phyloP scores from a whole-genome alignment of 2,329 filamentous ascomycete species.

The Acrodontium crateriforme region DNA sequence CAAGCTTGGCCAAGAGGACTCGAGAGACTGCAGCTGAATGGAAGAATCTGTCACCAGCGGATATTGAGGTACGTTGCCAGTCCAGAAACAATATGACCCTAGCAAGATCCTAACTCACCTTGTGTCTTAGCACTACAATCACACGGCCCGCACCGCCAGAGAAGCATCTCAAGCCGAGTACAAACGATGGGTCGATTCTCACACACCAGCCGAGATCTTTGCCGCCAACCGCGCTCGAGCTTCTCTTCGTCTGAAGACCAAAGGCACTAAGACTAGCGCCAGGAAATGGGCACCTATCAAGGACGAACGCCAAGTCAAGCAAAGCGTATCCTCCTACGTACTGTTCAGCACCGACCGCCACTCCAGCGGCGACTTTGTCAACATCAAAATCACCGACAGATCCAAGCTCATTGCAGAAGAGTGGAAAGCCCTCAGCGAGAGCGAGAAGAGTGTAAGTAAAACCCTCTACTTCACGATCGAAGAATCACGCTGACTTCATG shows the following conservation, averaged over 20 bases:
- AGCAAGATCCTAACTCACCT: background rate
- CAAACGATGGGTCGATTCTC: conserved; percentile 39
- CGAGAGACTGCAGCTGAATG: conserved; percentile 27
- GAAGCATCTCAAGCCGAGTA: conserved; percentile 31
- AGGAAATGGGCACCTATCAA: conserved; percentile 24
- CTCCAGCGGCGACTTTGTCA: conserved; percentile 36
- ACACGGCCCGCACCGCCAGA: conserved; percentile 34
- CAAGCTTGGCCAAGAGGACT: background rate
- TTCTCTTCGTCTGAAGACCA: conserved; percentile 14
- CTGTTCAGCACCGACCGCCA: conserved; percentile 34
- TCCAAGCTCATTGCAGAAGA: conserved; percentile 30
- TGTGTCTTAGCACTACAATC: conserved; percentile 37
- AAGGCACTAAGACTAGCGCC: conserved; percentile 5
- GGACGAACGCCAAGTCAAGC: conserved; percentile 42
- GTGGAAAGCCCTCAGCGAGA: conserved; percentile 33
- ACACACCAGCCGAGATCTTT: conserved; percentile 44
- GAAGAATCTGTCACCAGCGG: conserved; percentile 28
- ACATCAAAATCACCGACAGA: conserved; percentile 28
- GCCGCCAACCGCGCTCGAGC: conserved; percentile 45
- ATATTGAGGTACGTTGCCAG: conserved; percentile 31
- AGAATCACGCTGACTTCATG: background rate
- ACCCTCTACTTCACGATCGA: background rate
- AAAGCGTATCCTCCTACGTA: conserved; percentile 24
- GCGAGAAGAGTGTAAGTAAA: conserved; percentile 26
- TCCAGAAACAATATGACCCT: no score